Evolutionary conservation across 257 asterid genomes (phyloP).

Genomic region (Voacanga thouarsii): DNA sequence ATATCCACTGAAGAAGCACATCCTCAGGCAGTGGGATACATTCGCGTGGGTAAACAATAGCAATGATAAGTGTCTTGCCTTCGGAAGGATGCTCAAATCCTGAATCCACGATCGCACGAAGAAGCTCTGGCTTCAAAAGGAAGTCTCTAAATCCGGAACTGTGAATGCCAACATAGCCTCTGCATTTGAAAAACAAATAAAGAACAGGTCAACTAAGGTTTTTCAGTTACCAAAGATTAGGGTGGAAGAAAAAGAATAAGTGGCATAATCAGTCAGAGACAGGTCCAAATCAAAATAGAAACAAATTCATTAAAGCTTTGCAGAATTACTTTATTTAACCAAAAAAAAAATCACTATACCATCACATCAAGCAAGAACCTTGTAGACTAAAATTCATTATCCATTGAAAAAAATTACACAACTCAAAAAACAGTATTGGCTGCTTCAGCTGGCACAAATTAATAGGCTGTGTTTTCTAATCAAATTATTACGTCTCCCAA

Average conservation of each 20-base stretch:
- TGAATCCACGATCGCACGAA: constrained; percentile 48
- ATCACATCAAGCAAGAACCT: not conserved
- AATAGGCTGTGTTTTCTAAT: not conserved
- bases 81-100: constrained; percentile 57
- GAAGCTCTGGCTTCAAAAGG: constrained; percentile 47
- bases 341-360: not conserved
- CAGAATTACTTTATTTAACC: no score
- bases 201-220: not conserved
- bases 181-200: constrained; percentile 8
- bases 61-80: constrained; percentile 29
- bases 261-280: not conserved
- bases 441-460: not conserved
- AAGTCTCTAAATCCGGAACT: constrained; percentile 55
- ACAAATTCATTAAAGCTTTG: not conserved
- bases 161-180: constrained; percentile 50
- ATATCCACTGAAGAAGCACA: not conserved
- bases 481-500: not conserved
- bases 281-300: not conserved
- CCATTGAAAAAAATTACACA: not conserved
- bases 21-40: not conserved
- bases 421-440: not conserved
- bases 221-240: not conserved
- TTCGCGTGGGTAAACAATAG: not conserved
- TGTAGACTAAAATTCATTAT: not conserved
- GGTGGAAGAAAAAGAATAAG: not conserved